A percentile compares a stretch with the other conserved stretches of the same genome.
Evolutionary conservation across 1,139 yeast species (phyloP).

Genomic region (Pichiaceae sp.): DNA sequence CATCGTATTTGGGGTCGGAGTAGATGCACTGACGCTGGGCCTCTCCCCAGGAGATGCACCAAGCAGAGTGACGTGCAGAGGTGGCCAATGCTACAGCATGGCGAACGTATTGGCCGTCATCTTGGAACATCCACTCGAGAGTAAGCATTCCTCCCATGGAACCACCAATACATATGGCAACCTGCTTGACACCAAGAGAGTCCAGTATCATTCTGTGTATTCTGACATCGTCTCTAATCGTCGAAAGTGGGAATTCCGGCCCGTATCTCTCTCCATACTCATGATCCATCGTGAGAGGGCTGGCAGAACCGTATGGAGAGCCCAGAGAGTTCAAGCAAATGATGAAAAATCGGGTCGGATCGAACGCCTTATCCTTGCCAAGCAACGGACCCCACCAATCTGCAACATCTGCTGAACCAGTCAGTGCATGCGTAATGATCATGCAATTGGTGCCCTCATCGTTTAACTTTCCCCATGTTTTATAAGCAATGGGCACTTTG

Average conservation of each 20-base stretch:
- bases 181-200: constrained; percentile 56
- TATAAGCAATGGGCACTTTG: constrained; percentile 87
- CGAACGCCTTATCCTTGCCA: constrained; percentile 83
- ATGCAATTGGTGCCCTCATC: constrained; percentile 61
- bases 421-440: constrained; percentile 88
- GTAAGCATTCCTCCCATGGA: constrained; percentile 99
- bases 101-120: constrained; percentile 58
- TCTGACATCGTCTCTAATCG: constrained; percentile 82
- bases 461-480: constrained; percentile 87
- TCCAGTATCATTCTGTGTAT: constrained; percentile 71
- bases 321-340: constrained; percentile 87
- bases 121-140: constrained; percentile 59
- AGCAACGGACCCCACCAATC: constrained; percentile 99
- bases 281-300: constrained; percentile 75
- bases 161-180: constrained; percentile 90
- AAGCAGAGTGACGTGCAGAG: constrained; percentile 89
- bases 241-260: constrained; percentile 89
- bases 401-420: constrained; percentile 90
- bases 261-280: constrained; percentile 74
- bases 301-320: constrained; percentile 93
- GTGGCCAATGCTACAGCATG: constrained; percentile 83
- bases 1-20: constrained; percentile 86
- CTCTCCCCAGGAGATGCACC: constrained; percentile 99
- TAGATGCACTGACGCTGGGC: constrained; percentile 95
- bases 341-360: constrained; percentile 77